Conservation (phyloP, 2,329 filamentous ascomycete genomes). For the Blastomyces emzantsi region DNA sequence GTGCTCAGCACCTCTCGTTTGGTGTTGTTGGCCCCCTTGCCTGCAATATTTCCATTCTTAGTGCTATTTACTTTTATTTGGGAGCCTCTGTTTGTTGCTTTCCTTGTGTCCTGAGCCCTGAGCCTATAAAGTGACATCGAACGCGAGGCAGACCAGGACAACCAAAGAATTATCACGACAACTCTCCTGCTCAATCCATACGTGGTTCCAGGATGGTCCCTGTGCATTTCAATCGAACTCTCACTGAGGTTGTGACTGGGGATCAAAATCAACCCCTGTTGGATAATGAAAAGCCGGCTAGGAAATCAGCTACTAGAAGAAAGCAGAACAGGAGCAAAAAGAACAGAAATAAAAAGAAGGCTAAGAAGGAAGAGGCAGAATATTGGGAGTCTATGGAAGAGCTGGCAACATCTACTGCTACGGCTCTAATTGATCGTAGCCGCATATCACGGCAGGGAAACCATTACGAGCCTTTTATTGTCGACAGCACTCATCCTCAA, state of each 20-base stretch:
- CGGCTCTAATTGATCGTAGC: neutral
- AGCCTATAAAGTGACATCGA: neutral
- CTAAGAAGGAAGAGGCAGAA: neutral
- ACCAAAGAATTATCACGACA: neutral
- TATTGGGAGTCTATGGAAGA: neutral
- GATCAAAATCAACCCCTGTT: too few species aligned
- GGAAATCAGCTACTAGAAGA: neutral
- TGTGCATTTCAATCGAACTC: neutral
- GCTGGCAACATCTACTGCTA: neutral
- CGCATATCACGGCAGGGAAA: neutral
- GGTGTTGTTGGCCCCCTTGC: neutral
- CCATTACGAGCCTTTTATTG: neutral
- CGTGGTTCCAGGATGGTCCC: neutral
- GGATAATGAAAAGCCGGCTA: neutral
- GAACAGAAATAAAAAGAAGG: neutral
- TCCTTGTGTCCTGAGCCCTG: neutral
- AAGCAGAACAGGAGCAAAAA: conserved; percentile 2
- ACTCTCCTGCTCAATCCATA: neutral
- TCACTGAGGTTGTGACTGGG: neutral
- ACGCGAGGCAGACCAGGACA: neutral
- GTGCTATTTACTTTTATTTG: neutral
- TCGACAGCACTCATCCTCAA: neutral
- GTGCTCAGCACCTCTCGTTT: neutral
- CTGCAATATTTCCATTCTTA: neutral
- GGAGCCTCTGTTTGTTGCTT: neutral